These are phyloP conservation scores for Alnus rubra DNA, from an alignment of 306 rosid genomes.

Conservation along the genomic window DNA sequence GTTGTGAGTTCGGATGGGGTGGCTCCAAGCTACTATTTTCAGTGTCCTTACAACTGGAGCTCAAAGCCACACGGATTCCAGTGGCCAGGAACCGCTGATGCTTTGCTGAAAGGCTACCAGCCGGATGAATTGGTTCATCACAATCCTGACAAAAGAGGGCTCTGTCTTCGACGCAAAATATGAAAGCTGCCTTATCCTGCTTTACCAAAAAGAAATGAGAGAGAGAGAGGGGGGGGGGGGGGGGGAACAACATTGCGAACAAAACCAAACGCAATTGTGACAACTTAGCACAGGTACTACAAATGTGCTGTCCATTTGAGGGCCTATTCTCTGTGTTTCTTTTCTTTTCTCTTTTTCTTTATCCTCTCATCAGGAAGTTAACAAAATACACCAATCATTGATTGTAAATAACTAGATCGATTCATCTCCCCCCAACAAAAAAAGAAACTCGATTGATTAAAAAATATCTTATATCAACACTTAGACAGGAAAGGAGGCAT, in stretches of 20 bases:
- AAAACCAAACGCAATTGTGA: background rate
- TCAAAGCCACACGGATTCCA: conserved; percentile 79
- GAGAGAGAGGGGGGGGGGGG: background rate
- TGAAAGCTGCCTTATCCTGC: conserved; percentile 94
- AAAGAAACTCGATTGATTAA: too few species aligned
- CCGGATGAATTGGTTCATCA: conserved; percentile 82
- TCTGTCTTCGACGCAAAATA: conserved; percentile 96
- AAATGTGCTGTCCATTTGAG: background rate
- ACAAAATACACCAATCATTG: background rate
- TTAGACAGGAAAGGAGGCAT: too few species aligned
- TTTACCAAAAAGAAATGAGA: conserved; percentile 3
- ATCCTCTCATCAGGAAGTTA: background rate
- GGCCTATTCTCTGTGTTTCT: background rate
- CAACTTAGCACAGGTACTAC: background rate
- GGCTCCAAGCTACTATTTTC: conserved; percentile 64
- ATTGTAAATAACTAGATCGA: background rate
- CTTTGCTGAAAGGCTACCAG: conserved; percentile 74
- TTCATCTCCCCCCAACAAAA: background rate
- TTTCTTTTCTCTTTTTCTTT: background rate
- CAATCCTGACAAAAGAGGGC: conserved; percentile 95
- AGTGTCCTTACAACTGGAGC: conserved; percentile 53
- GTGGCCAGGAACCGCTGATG: conserved; percentile 98
- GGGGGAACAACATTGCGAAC: background rate
- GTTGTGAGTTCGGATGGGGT: conserved; percentile 48
- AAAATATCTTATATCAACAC: too few species aligned